These are phyloP conservation scores for Lachnellula hyalina DNA, from an alignment of 2,329 filamentous ascomycete species.

Conservation along the genomic window DNA sequence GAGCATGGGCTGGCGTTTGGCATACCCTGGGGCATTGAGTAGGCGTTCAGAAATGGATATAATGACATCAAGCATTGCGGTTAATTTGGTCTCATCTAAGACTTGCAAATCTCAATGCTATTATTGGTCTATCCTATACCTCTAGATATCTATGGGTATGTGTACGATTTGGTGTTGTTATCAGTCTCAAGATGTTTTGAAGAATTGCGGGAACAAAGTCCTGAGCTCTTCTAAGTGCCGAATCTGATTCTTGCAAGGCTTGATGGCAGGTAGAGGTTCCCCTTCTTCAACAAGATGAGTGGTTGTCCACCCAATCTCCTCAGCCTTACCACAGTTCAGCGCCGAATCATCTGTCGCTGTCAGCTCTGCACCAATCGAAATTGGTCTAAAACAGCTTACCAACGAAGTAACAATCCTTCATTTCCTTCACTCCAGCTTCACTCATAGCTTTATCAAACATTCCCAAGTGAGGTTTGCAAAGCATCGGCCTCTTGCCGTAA, in stretches of 20 bases:
- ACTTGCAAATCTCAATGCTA: not conserved
- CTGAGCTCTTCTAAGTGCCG: constrained; percentile 70
- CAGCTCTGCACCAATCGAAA: not conserved
- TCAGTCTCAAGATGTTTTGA: constrained; percentile 49
- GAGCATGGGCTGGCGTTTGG: constrained; percentile 14
- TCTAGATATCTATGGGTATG: not conserved
- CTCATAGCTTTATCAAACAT: constrained; percentile 89
- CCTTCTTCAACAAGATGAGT: constrained; percentile 80
- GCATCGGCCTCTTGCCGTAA: constrained; percentile 65
- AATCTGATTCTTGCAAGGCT: constrained; percentile 71
- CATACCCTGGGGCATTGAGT: constrained; percentile 3
- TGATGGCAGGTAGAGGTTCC: constrained; percentile 55
- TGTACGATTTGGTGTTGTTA: not conserved
- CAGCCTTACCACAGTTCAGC: constrained; percentile 72
- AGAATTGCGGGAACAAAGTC: constrained; percentile 74
- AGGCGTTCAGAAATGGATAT: constrained; percentile 13
- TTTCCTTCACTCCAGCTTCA: constrained; percentile 66
- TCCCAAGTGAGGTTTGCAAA: constrained; percentile 79
- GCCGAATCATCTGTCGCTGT: constrained; percentile 69
- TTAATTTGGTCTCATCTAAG: not conserved
- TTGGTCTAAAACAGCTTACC: constrained; percentile 48
- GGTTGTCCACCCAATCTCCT: constrained; percentile 78
- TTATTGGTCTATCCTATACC: not conserved
- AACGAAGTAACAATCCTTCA: constrained; percentile 83
- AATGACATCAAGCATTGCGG: not conserved